Evolutionary conservation across 306 rosid genomes (phyloP).

Genomic region (Prinsepia uniflora): DNA sequence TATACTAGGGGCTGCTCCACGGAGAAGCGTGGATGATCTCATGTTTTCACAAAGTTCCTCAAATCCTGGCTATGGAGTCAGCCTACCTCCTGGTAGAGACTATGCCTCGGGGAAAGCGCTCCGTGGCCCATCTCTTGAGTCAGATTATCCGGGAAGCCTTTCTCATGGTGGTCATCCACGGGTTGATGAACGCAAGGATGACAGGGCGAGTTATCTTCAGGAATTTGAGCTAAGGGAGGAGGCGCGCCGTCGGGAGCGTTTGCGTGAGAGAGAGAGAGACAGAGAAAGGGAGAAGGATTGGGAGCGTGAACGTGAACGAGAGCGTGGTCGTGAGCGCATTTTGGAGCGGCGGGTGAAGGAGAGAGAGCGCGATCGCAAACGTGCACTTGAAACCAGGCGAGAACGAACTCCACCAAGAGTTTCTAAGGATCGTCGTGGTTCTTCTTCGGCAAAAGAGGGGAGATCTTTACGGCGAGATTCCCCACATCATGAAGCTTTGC

Average conservation of each 20-base stretch:
- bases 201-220: constrained; percentile 79
- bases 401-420: constrained; percentile 52
- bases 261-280: constrained; percentile 85
- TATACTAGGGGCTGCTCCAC: constrained; percentile 93
- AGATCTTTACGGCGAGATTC: constrained; percentile 70
- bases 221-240: constrained; percentile 96
- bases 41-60: constrained; percentile 73
- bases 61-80: constrained; percentile 98
- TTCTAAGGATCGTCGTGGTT: constrained; percentile 71
- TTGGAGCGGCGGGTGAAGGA: constrained; percentile 85
- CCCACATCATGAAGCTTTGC: constrained; percentile 66
- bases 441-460: constrained; percentile 85
- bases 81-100: constrained; percentile 98
- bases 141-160: constrained; percentile 59
- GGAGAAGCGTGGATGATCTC: constrained; percentile 79
- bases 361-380: constrained; percentile 87
- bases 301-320: constrained; percentile 50
- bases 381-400: constrained; percentile 52
- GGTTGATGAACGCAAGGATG: constrained; percentile 76
- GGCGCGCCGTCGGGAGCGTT: constrained; percentile 87
- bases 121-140: constrained; percentile 66
- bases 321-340: constrained; percentile 65
- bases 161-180: constrained; percentile 53
- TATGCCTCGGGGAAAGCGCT: constrained; percentile 87
- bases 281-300: constrained; percentile 82